Evolutionary conservation across 108 stramenopile genomes (phyloP).

Genomic region (Ochromonas danica): DNA sequence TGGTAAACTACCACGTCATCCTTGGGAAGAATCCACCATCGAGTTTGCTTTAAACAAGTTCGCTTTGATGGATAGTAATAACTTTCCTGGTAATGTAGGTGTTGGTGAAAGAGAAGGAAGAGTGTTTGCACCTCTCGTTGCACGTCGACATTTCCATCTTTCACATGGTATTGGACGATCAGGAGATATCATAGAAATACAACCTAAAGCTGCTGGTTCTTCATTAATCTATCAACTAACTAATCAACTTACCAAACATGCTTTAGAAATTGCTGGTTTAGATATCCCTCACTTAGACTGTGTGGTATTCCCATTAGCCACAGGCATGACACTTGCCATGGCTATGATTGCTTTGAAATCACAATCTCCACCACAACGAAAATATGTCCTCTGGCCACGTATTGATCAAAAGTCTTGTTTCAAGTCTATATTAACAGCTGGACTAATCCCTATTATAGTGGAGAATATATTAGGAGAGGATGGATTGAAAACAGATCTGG

Average conservation of each 20-base stretch:
- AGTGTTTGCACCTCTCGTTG: slow-evolving; percentile 80
- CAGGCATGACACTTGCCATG: slow-evolving; percentile 84
- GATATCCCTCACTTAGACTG: slow-evolving; percentile 65
- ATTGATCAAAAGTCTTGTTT: slow-evolving; percentile 99
- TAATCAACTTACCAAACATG: slow-evolving; percentile 73
- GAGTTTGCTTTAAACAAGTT: slow-evolving; percentile 51
- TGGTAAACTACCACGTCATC: slow-evolving; percentile 47
- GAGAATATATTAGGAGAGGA: slow-evolving; percentile 60
- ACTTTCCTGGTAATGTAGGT: slow-evolving; percentile 68
- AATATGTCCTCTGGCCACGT: slow-evolving; percentile 64
- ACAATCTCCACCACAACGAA: slow-evolving; percentile 46
- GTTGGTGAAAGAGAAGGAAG: slow-evolving; percentile 98
- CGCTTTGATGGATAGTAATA: slow-evolving; percentile 64
- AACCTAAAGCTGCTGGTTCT: slow-evolving; percentile 98
- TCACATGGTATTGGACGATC: slow-evolving; percentile 95
- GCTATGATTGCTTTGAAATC: slow-evolving; percentile 63
- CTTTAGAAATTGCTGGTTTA: slow-evolving; percentile 77
- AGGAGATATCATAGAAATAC: slow-evolving; percentile 93
- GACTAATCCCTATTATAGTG: slow-evolving; percentile 79
- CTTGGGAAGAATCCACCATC: slow-evolving; percentile 57
- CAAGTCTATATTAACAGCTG: slow-evolving; percentile 87
- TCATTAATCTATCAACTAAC: slow-evolving; percentile 80
- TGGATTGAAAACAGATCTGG: slow-evolving; percentile 80
- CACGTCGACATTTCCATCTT: slow-evolving; percentile 78
- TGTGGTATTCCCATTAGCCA: slow-evolving; percentile 83